A percentile compares a stretch with the other conserved stretches of the same genome.
These are phyloP conservation scores for Nadsonia commutata DNA, from an alignment of 1,139 yeast genomes.

Conservation along the genomic window DNA sequence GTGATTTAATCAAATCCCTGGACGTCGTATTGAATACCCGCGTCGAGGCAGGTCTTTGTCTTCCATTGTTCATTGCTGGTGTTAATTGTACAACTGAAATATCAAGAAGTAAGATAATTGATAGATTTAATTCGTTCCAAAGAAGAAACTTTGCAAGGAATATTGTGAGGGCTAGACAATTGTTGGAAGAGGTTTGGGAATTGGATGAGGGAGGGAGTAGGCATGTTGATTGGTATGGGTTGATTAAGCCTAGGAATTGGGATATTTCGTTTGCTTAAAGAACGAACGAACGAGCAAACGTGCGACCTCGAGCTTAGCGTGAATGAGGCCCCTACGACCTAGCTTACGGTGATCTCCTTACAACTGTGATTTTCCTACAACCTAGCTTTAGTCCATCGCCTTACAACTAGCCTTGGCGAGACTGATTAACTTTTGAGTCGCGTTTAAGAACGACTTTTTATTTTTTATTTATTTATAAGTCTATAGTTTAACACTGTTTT, in stretches of 20 bases:
- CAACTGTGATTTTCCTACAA: too few relatives aligned
- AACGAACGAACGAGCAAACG: too few relatives aligned
- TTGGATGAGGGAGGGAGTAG: slow-evolving; percentile 31
- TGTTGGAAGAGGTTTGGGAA: slow-evolving; percentile 47
- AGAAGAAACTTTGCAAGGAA: slow-evolving; percentile 55
- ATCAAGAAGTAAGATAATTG: slow-evolving; percentile 33
- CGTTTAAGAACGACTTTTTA: too few relatives aligned
- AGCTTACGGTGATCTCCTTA: too few relatives aligned
- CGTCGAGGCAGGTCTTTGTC: slow-evolving; percentile 57
- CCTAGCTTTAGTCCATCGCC: too few relatives aligned
- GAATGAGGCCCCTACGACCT: too few relatives aligned
- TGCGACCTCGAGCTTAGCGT: too few relatives aligned
- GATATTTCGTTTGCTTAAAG: slow-evolving; percentile 55
- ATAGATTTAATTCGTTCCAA: slow-evolving; percentile 40
- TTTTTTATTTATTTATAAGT: too few relatives aligned
- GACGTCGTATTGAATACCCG: slow-evolving; percentile 50
- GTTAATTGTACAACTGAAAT: slow-evolving; percentile 40
- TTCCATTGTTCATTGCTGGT: slow-evolving; percentile 67
- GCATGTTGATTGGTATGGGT: slow-evolving; percentile 51
- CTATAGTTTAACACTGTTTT: too few relatives aligned
- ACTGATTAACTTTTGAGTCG: too few relatives aligned
- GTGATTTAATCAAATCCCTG: slow-evolving; percentile 40
- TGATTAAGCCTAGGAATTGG: slow-evolving; percentile 58
- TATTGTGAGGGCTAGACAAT: slow-evolving; percentile 40
- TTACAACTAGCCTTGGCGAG: too few relatives aligned